A percentile compares a stretch with the other conserved stretches of the same genome.
These are phyloP conservation scores for Phytophthora pseudosyringae DNA, from an alignment of 352 stramenopile species.

Conservation along the genomic window DNA sequence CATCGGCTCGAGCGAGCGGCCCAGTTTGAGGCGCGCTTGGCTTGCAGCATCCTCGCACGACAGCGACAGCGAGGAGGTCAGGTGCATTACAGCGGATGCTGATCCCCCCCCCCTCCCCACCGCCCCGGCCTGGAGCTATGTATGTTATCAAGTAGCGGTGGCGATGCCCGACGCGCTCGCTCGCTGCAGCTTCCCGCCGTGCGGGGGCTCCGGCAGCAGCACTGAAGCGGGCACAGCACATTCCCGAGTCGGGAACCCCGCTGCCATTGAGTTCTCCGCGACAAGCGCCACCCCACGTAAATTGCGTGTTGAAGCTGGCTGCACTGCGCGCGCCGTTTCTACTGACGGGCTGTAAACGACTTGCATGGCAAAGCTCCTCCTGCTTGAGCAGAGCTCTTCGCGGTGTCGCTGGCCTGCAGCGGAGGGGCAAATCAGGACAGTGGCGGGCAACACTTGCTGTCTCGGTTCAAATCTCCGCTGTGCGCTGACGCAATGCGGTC, in stretches of 20 bases:
- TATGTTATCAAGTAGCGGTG: too few species aligned
- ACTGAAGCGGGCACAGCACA: not conserved
- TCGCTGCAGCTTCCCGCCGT: too few species aligned
- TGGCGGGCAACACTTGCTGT: not conserved
- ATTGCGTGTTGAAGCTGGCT: not conserved
- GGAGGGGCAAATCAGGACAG: conserved; percentile 14
- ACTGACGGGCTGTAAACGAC: not conserved
- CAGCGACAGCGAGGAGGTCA: conserved; percentile 23
- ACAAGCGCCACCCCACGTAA: too few species aligned
- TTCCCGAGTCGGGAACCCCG: too few species aligned
- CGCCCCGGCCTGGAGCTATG: not conserved
- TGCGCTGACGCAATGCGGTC: too few species aligned
- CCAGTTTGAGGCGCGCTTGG: not conserved
- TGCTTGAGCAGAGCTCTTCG: conserved; percentile 11
- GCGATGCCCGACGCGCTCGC: too few species aligned
- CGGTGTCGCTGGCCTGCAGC: conserved; percentile 7
- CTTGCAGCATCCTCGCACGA: conserved; percentile 28
- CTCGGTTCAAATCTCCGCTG: not conserved
- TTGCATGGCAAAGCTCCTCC: not conserved
- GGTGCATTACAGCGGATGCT: conserved; percentile 25
- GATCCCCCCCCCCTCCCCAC: conserved; percentile 17
- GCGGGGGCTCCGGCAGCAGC: too few species aligned
- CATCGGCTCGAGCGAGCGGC: too few species aligned
- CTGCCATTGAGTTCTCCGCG: too few species aligned
- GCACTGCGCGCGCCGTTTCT: not conserved